Percentiles rank a stretch among this genome's conserved stretches.
Conservation (phyloP, 495 filamentous ascomycete species). For the Neurospora sp. region DNA sequence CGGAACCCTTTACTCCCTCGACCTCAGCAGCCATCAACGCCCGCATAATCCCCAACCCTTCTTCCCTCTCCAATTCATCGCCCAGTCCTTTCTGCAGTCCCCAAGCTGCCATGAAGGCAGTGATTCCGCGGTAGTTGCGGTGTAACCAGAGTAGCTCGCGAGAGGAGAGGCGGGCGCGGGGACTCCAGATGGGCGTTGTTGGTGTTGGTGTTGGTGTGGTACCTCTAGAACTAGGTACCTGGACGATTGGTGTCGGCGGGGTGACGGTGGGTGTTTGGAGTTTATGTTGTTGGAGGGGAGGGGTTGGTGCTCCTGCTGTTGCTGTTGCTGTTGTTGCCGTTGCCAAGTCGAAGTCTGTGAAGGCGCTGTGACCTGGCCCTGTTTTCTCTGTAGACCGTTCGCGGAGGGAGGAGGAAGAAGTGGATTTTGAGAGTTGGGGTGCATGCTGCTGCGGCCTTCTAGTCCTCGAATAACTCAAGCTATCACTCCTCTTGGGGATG, state of each 20-base stretch:
- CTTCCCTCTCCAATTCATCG: constrained; percentile 21
- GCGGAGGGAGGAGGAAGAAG: neutral
- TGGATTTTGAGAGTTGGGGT: neutral
- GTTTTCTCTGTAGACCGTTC: neutral
- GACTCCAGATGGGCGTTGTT: neutral
- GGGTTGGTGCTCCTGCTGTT: neutral
- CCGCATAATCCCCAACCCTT: constrained; percentile 26
- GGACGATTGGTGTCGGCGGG: constrained; percentile 6
- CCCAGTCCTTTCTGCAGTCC: constrained; percentile 10
- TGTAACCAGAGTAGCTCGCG: constrained; percentile 32
- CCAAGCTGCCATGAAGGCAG: constrained; percentile 31
- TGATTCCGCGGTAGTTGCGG: constrained; percentile 31
- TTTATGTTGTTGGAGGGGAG: neutral
- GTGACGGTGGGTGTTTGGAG: neutral
- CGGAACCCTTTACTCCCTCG: too few relatives aligned
- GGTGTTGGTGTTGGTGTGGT: neutral
- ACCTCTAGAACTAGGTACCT: neutral
- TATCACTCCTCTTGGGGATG: neutral
- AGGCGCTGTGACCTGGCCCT: too few relatives aligned
- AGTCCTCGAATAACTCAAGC: neutral
- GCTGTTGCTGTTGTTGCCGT: neutral
- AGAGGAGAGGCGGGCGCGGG: neutral
- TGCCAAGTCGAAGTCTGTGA: neutral
- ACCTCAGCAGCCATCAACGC: constrained; percentile 23
- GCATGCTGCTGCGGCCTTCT: neutral